These are phyloP conservation scores for Amanita phalloides DNA, from an alignment of 768 basidiomycete genomes.

Conservation along the genomic window DNA sequence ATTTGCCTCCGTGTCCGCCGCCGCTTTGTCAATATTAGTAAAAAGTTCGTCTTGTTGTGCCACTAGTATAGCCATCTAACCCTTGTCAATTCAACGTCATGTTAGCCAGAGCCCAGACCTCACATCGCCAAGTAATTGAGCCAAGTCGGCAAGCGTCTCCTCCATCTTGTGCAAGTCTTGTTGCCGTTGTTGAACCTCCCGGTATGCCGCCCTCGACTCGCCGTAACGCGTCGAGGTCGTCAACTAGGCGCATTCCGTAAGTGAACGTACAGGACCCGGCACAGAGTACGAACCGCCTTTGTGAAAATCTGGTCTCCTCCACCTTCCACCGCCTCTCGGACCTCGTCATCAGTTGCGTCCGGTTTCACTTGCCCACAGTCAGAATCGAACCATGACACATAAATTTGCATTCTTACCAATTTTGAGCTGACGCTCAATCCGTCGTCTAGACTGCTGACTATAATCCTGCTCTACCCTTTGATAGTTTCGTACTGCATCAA, in stretches of 20 bases:
- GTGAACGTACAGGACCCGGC: not conserved
- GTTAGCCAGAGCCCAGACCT: slow-evolving; percentile 8
- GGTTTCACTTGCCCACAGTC: slow-evolving; percentile 57
- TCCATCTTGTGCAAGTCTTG: slow-evolving; percentile 81
- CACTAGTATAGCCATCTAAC: slow-evolving; percentile 68
- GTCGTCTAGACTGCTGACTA: slow-evolving; percentile 49
- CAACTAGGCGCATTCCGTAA: slow-evolving; percentile 31
- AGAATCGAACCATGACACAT: not conserved
- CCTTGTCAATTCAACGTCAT: not conserved
- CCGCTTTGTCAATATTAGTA: slow-evolving; percentile 49
- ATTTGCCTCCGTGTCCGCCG: slow-evolving; percentile 52
- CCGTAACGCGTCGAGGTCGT: slow-evolving; percentile 73
- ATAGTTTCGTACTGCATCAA: slow-evolving; percentile 70
- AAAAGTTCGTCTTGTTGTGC: slow-evolving; percentile 76
- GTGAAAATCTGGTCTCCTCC: slow-evolving; percentile 66
- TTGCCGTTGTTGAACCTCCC: slow-evolving; percentile 85
- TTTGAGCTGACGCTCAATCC: slow-evolving; percentile 66
- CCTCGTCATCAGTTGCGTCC: slow-evolving; percentile 73
- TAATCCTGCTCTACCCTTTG: slow-evolving; percentile 68
- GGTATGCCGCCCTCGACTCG: slow-evolving; percentile 70
- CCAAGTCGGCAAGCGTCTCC: slow-evolving; percentile 78
- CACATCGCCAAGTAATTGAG: slow-evolving; percentile 81
- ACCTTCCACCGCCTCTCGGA: slow-evolving; percentile 59
- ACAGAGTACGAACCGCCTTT: slow-evolving; percentile 41
- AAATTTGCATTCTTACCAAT: slow-evolving; percentile 40